Evolutionary conservation across 176 grass and related monocot genomes (phyloP), one percentile per base, ranked within the genome.

Genomic region (Panicum miliaceum): DNA sequence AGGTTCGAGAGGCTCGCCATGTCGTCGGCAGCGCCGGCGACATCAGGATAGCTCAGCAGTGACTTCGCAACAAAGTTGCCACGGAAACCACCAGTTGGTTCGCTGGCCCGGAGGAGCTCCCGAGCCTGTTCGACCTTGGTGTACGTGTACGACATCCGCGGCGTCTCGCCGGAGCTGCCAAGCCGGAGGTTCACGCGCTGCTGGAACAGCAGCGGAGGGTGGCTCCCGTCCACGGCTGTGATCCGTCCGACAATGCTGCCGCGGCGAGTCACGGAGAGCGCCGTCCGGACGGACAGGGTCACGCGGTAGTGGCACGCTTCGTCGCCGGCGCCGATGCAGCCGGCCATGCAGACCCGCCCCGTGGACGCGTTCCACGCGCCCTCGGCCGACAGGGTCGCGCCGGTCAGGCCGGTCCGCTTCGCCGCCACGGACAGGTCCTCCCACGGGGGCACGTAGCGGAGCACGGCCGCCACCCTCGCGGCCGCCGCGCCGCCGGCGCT

Each of bases 321-420:
- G 7, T 76, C 14, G 75, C 82, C 78, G 45, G 15, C 81, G 53
- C 82, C 87, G 16, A 92, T 68, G 84, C 94, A 97, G 43, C 80
- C 94, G 32, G 92, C 92, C 92, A 94, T 97, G 92, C 92, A 97
- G 35, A 92, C 76, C 81, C 92, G 94, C 18, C 92, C 92, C 4
- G 56, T 12, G 12, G 94, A 87, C 7, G 90, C 56, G 34, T 69
- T 85, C 94, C 92, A 97, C 40, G 90, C 80, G 20, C 92, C 94
- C 80, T 97, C 94, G 50, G 87, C 87, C 3, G 92, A 71, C n/a
- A 97, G 76, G n/a, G 92, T 92, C 78, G 47, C 38, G 64, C 36
- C 66, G 84, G 59, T 77, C 16, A 97, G 85, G 29, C 92, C 94
- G 8, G 76, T 93, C 25, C 90, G 66, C 68, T 82, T 70, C 8